These are phyloP conservation scores for Candida methanosorbosa DNA, from an alignment of 805 yeast species.

Conservation along the genomic window DNA sequence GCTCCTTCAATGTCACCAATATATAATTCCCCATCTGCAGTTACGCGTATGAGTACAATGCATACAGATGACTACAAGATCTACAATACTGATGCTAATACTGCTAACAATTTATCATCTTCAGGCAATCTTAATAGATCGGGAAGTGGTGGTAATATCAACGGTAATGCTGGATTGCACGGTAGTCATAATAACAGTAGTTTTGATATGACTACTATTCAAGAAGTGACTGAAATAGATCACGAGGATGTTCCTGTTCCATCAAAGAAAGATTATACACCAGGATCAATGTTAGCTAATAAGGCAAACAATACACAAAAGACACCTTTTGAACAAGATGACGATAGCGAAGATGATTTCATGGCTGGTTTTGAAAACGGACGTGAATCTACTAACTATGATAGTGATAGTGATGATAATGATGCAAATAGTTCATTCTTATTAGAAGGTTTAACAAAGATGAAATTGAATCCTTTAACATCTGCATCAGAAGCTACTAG, in stretches of 20 bases:
- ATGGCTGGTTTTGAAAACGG: no score
- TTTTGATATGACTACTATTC: slow-evolving; percentile 24
- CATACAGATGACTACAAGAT: slow-evolving; percentile 22
- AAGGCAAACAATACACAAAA: neutral
- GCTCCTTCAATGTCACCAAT: no score
- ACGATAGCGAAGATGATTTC: neutral
- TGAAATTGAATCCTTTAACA: slow-evolving; percentile 11
- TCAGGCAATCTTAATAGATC: neutral
- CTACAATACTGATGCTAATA: slow-evolving; percentile 11
- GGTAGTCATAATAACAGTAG: slow-evolving; percentile 1
- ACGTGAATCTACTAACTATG: neutral
- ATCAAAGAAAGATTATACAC: neutral
- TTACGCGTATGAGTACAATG: slow-evolving; percentile 19
- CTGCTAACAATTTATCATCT: neutral
- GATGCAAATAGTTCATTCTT: slow-evolving; percentile 2
- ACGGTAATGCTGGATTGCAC: neutral
- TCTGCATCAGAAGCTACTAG: slow-evolving; percentile 1
- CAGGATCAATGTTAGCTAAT: neutral
- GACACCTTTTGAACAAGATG: neutral
- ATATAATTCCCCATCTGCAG: slow-evolving; percentile 10
- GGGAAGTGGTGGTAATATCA: neutral
- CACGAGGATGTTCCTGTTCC: slow-evolving; percentile 12
- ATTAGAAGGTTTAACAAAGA: slow-evolving; percentile 11
- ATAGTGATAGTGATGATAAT: neutral
- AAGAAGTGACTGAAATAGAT: slow-evolving; percentile 23